Base-by-base conservation (phyloP, 2,329 filamentous ascomycete genomes). In the Clarireedia sp. region DNA sequence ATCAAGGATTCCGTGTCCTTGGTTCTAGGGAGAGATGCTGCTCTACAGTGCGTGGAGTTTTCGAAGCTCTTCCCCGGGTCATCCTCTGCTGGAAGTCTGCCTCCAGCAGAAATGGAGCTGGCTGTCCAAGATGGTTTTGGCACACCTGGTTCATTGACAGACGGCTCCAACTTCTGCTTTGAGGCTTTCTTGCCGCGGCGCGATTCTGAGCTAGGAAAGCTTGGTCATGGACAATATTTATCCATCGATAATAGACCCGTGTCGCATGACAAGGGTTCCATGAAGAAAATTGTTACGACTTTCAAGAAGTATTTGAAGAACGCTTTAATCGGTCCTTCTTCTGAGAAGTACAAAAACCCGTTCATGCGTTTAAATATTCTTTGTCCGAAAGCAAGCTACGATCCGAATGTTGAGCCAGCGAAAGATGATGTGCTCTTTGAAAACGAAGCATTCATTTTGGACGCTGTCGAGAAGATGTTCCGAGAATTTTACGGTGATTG, bases 371-470 rank as follows among this genome's bases (percentile, higher is more conserved):
- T 91, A 38, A 78, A 82, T 55, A 81, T 91, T 29, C 67, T 67
- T 14, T 90, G 86, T 63, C 77, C 81, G 0, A 66, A 72, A 1
- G 76, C 76, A 21, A 83, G 75, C 56, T 91, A 91, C 63, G 87
- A 91, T 69, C 74, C 78, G 1, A 91, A 90, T 61, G 70, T 90
- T 5, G 82, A 89, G 57, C 80, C 86, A 3, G 74, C 81, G 3
- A 91, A 91, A 66, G 82, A 89, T 55, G 81, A 89, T 62, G 77
- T 91, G 2, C 64, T 89, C 0, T 90, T 91, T 64, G 73, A 73
- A 4, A 73, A 88, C 50, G 78, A 83, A 24, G 62, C 48, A 40
- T 36, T 67, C 1, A 60, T 81, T 2, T n/a, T 79, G 2, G 60
- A 64, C 5, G 67, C 60, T 33, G 57, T 64, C n/a, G 67, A 69